Percentiles rank a stretch among this genome's conserved stretches.
Evolutionary conservation across 1,284 basidiomycete species (phyloP).

Genomic region (Uromyces viciae-fabae): DNA sequence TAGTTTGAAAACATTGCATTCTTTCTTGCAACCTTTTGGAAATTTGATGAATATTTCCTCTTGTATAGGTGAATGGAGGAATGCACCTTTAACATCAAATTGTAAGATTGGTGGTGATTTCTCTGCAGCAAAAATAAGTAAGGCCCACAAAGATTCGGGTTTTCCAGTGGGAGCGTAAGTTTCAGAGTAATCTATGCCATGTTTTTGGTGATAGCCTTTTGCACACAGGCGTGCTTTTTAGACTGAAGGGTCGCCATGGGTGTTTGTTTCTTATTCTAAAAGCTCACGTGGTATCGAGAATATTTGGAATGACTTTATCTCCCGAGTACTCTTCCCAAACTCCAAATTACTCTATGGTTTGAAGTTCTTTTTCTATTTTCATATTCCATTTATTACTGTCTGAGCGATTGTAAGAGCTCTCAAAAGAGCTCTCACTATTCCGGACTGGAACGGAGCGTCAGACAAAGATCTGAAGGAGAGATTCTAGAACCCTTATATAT

Average conservation of each 20-base stretch:
- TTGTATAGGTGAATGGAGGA: constrained; percentile 57
- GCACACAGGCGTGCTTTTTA: constrained; percentile 58
- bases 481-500: too few species aligned
- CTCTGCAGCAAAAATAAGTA: constrained; percentile 56
- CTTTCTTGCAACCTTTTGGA: constrained; percentile 49
- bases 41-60: constrained; percentile 57
- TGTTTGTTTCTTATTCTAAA: constrained; percentile 56
- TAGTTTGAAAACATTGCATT: neutral
- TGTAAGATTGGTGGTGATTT: constrained; percentile 55
- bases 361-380: neutral
- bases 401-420: too few species aligned
- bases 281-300: constrained; percentile 55
- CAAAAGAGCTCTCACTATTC: too few species aligned
- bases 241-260: constrained; percentile 51
- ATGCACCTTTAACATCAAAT: constrained; percentile 58
- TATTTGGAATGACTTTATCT: neutral
- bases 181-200: constrained; percentile 58
- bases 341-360: neutral
- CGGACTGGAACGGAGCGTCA: too few species aligned
- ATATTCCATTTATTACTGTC: too few species aligned
- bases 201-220: constrained; percentile 58
- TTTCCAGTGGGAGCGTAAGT: constrained; percentile 57
- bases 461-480: too few species aligned
- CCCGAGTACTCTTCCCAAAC: neutral
- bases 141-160: constrained; percentile 53